Evolutionary conservation across 2,329 filamentous ascomycete species (phyloP).

Genomic region (Phialemonium atrogriseum): DNA sequence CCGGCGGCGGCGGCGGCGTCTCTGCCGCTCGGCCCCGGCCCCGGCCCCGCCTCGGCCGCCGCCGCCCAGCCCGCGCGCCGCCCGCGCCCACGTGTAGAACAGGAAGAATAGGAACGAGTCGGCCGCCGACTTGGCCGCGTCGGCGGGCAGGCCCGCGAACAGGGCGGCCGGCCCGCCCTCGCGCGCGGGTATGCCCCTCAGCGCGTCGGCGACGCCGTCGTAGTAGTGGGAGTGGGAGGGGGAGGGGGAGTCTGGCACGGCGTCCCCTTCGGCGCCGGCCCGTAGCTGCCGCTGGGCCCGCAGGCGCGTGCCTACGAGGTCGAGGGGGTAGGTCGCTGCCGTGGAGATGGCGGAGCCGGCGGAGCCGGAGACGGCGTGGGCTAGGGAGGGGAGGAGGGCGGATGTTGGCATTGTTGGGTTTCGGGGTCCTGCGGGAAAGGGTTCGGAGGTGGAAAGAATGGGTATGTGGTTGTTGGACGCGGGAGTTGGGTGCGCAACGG

Average conservation of each 20-base stretch:
- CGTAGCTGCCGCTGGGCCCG: conserved; percentile 65
- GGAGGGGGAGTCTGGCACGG: not conserved
- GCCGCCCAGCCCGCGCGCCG: conserved; percentile 16
- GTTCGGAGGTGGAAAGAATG: too few relatives aligned
- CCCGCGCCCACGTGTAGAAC: conserved; percentile 53
- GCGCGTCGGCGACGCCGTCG: conserved; percentile 58
- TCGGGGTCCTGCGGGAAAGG: too few relatives aligned
- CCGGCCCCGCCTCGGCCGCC: too few relatives aligned
- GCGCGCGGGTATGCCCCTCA: conserved; percentile 58
- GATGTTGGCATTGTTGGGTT: conserved; percentile 13
- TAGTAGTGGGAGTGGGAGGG: conserved; percentile 36
- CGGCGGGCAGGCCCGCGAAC: conserved; percentile 56
- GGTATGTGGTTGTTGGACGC: too few relatives aligned
- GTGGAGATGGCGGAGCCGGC: conserved; percentile 73
- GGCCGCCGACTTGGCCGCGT: conserved; percentile 58
- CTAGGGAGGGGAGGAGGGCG: conserved; percentile 58
- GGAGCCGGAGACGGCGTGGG: conserved; percentile 75
- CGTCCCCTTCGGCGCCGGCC: conserved; percentile 21
- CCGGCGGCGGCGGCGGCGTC: conserved; percentile 27
- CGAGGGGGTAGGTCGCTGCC: conserved; percentile 70
- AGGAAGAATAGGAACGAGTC: conserved; percentile 86
- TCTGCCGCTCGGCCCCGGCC: conserved; percentile 15
- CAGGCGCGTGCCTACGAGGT: conserved; percentile 71
- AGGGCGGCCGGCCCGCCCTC: conserved; percentile 66
- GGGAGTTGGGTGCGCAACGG: too few relatives aligned